phyloP scores from a whole-genome alignment of 2,329 filamentous ascomycete species.

The Calonectria fujianensis region DNA sequence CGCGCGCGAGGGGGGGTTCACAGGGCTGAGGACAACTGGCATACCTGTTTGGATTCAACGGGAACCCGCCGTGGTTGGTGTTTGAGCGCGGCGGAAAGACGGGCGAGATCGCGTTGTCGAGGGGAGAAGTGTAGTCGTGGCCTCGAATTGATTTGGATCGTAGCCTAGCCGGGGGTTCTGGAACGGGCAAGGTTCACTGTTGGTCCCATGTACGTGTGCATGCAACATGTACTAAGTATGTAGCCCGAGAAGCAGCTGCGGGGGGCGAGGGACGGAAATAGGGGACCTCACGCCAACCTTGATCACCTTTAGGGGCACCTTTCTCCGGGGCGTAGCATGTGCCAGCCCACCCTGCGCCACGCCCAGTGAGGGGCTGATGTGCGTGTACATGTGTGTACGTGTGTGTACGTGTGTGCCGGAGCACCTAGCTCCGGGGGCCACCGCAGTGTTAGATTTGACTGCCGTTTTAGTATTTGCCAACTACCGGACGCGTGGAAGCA shows the following conservation, averaged over 20 bases:
- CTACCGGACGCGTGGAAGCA: conserved; percentile 13
- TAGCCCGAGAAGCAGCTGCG: not conserved
- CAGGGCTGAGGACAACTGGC: conserved; percentile 25
- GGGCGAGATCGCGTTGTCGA: conserved; percentile 2
- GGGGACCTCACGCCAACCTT: conserved; percentile 32
- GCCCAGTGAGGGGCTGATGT: not conserved
- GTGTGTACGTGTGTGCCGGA: conserved; percentile 6
- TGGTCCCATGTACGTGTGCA: conserved; percentile 3
- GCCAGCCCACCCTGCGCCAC: conserved; percentile 14
- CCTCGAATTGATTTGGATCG: conserved; percentile 41
- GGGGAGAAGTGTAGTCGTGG: conserved; percentile 50
- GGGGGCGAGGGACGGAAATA: conserved; percentile 24
- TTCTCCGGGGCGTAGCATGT: conserved; percentile 12
- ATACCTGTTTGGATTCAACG: conserved; percentile 45
- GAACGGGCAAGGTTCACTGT: conserved; percentile 12
- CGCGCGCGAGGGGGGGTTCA: not conserved
- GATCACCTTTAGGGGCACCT: not conserved
- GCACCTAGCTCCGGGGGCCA: conserved; percentile 13
- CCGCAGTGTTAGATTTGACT: conserved; percentile 24
- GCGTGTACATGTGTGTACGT: not conserved
- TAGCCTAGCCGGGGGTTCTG: conserved; percentile 8
- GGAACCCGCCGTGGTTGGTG: conserved; percentile 21
- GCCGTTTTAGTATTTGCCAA: conserved; percentile 15
- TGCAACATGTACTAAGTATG: conserved; percentile 1
- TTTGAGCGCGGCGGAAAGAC: not conserved